Evolutionary conservation across 371 early-diverging fungal genomes (phyloP), one percentile per base, ranked within the genome.

Genomic region (Batrachochytrium dendrobatidis): DNA sequence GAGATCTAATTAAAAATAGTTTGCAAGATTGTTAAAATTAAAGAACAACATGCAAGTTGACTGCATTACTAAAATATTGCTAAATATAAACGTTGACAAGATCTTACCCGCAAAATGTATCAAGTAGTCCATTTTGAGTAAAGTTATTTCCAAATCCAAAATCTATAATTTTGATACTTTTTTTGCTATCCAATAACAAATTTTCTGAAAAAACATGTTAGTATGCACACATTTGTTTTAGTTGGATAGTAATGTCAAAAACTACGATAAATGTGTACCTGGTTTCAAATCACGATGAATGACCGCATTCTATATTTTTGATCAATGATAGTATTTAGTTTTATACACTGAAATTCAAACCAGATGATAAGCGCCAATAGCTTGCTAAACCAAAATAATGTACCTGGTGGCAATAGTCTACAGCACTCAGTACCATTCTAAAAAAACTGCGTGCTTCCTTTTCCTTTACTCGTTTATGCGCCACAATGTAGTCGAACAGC

Each of bases 71-170:
- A 15, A 39, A 17, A 39, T 39, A 39, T 39, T 15, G 15, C 39
- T 39, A 39, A 17, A 39, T 15, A 39, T 39, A 20, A 17, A 20
- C 39, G 39, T n/a, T 15, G 39, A 39, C 39, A 12, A 39, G 39
- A 39, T 71, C 68, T 31, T 70, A 82, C 64, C 88, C 86, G 68
- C 86, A 88, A 63, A 85, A 86, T 35, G 86, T 88, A 49, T 81
- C 81, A 55, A 86, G 58, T 48, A 81, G 63, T 12, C 74, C 71
- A 53, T 84, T 77, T 20, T 64, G 61, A 34, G 79, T 79, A 58
- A 75, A 86, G 55, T 82, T 77, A 67, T 86, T 88, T 5, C 76
- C 74, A 55, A 88, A 80, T 0, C 88, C 88, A 70, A 88, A 88
- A 65, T 88, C 88, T 29, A 83, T 83, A 48, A 88, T 77, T 56